Percentiles rank a stretch among this genome's conserved stretches.
Conservation (phyloP, 2,329 filamentous ascomycete species). For the Coniosporium tulheliwenetii region DNA sequence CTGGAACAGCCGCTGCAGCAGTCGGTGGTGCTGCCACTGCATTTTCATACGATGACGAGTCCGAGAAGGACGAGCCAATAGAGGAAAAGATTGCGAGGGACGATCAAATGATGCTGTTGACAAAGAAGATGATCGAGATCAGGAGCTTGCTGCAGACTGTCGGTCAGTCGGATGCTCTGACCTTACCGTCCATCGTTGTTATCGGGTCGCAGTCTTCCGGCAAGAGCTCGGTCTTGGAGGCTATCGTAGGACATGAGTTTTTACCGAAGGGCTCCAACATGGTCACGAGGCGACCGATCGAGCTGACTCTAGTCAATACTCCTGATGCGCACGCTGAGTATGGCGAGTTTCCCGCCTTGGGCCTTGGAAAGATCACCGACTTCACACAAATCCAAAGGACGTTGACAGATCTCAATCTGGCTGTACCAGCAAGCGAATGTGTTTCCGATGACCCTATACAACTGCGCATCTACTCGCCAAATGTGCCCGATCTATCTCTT, state of each 20-base stretch:
- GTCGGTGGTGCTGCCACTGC: slow-evolving; percentile 53
- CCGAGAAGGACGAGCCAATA: slow-evolving; percentile 39
- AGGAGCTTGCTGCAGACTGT: slow-evolving; percentile 80
- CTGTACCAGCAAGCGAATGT: slow-evolving; percentile 79
- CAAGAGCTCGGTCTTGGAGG: slow-evolving; percentile 92
- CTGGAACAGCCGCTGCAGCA: slow-evolving; percentile 39
- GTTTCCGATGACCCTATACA: slow-evolving; percentile 96
- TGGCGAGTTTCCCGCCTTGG: slow-evolving; percentile 87
- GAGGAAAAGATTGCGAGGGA: slow-evolving; percentile 59
- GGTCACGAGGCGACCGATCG: slow-evolving; percentile 91
- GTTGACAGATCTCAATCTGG: slow-evolving; percentile 83
- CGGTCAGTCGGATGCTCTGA: slow-evolving; percentile 77
- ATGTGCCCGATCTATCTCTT: slow-evolving; percentile 85
- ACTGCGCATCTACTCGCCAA: slow-evolving; percentile 84
- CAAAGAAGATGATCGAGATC: slow-evolving; percentile 99
- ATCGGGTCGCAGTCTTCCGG: slow-evolving; percentile 97
- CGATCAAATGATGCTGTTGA: slow-evolving; percentile 98
- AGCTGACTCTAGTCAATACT: slow-evolving; percentile 90
- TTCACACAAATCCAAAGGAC: slow-evolving; percentile 87
- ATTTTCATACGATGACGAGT: slow-evolving; percentile 59
- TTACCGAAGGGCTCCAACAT: slow-evolving; percentile 97
- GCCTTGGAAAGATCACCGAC: slow-evolving; percentile 77
- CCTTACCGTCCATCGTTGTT: slow-evolving; percentile 93
- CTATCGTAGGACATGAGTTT: slow-evolving; percentile 95
- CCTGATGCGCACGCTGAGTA: slow-evolving; percentile 78